A percentile compares a stretch with the other conserved stretches of the same genome.
phyloP scores from a whole-genome alignment of 2,329 filamentous ascomycete species.

The Diaporthe destruens region DNA sequence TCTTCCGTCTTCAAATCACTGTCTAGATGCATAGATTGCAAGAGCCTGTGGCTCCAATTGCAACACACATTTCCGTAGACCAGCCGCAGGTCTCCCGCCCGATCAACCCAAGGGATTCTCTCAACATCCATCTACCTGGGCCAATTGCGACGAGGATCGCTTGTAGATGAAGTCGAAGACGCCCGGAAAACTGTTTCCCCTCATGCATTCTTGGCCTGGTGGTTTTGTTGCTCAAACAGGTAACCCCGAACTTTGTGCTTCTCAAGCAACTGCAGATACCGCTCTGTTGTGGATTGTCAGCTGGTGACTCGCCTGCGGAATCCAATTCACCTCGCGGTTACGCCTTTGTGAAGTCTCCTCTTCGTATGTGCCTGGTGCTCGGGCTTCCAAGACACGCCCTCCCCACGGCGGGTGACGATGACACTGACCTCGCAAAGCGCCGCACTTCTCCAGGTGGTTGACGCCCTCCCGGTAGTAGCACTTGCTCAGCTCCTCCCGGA shows the following conservation, averaged over 20 bases:
- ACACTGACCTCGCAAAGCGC: slow-evolving; percentile 80
- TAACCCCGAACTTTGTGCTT: slow-evolving; percentile 83
- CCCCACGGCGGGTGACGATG: slow-evolving; percentile 32
- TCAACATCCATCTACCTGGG: neutral
- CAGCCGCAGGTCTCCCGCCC: slow-evolving; percentile 7
- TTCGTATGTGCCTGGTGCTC: neutral
- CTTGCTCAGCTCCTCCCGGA: slow-evolving; percentile 86
- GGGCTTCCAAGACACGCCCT: neutral
- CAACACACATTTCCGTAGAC: slow-evolving; percentile 10
- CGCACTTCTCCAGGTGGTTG: slow-evolving; percentile 91
- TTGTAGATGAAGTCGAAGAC: neutral
- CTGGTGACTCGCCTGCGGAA: neutral
- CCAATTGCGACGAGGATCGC: slow-evolving; percentile 3
- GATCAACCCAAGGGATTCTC: neutral
- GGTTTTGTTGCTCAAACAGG: slow-evolving; percentile 84
- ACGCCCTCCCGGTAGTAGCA: slow-evolving; percentile 88
- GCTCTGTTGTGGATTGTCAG: slow-evolving; percentile 63
- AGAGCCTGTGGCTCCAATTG: slow-evolving; percentile 16
- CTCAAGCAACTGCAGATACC: slow-evolving; percentile 83
- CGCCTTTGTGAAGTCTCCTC: neutral
- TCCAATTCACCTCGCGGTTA: neutral
- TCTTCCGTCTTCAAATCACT: neutral
- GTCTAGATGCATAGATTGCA: slow-evolving; percentile 27
- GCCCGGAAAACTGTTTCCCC: neutral
- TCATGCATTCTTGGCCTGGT: slow-evolving; percentile 63